Evolutionary conservation across 352 stramenopile species (phyloP), one percentile per base, ranked within the genome.

Genomic region (Aphanomyces euteiches): DNA sequence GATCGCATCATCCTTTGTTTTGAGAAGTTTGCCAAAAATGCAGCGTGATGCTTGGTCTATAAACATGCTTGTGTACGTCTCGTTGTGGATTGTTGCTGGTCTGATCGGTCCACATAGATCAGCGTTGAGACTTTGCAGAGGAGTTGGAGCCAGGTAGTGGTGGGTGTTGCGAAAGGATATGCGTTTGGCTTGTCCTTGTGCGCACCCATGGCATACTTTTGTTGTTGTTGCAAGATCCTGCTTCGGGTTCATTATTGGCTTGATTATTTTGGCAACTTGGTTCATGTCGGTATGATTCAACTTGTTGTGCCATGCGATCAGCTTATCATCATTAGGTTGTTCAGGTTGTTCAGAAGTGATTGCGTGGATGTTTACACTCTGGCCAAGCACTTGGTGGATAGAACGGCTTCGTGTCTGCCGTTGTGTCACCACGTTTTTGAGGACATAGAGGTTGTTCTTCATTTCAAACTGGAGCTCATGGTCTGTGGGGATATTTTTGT

Each of bases 1-100:
- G 45, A 53, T 53, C 13, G 45, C n/a, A 19, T 53, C 45, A 53
- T 53, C 45, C 45, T 53, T 53, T 53, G 45, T 53, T 2, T 53
- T 53, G 2, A 53, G 45, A n/a, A 53, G 45, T 19, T 53, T 53
- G 45, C 45, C 45, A 2, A 53, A 53, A n/a, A 53, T 53, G n/a
- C 1, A 53, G 45, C 45, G 45, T 15, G 45, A 53, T 19, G 45
- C 45, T 53, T 53, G 45, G 45, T 53, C 45, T 15, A 53, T 53
- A 2, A 53, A 53, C 45, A 53, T 53, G 45, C 45, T 53, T 15
- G 45, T 19, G 45, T n/a, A 53, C 45, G n/a, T n/a, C n/a, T 53
- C 45, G 45, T 53, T 15, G 45, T 53, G 13, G 45, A 53, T 19
- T 53, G 45, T 53, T n/a, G 13, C 13, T 53, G 45, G 45, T 15